Conservation (phyloP, 352 stramenopile species). For the Pythium insidiosum region DNA sequence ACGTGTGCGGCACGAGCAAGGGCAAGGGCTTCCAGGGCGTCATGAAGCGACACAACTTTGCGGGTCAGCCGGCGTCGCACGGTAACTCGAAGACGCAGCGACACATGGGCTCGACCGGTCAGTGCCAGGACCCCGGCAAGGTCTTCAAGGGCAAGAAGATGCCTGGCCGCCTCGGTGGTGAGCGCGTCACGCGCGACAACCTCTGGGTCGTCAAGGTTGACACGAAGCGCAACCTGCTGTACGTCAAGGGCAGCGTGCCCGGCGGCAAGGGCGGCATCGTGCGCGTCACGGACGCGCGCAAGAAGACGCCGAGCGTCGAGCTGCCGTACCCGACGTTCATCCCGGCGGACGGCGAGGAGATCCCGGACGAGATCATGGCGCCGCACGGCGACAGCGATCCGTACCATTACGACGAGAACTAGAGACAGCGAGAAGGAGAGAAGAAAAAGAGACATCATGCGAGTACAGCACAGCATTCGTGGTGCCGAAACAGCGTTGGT, state of each 20-base stretch:
- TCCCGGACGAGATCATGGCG: constrained; percentile 68
- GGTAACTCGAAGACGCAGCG: constrained; percentile 97
- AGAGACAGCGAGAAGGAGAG: no score
- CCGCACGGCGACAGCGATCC: constrained; percentile 68
- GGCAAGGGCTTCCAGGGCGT: constrained; percentile 90
- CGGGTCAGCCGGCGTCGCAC: constrained; percentile 94
- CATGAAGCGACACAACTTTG: constrained; percentile 99
- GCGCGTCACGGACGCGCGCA: constrained; percentile 79
- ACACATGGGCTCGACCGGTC: constrained; percentile 94
- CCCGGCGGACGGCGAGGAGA: constrained; percentile 24
- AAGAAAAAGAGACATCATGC: no score
- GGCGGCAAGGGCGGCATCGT: constrained; percentile 86
- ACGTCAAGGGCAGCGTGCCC: constrained; percentile 90
- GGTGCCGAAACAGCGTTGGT: no score
- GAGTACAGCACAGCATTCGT: no score
- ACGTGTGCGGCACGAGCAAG: constrained; percentile 93
- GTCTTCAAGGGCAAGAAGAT: constrained; percentile 99
- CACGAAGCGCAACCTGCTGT: constrained; percentile 89
- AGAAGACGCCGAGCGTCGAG: constrained; percentile 58
- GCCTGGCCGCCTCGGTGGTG: constrained; percentile 94
- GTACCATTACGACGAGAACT: constrained; percentile 76
- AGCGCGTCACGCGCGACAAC: constrained; percentile 95
- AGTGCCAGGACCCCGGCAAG: constrained; percentile 96
- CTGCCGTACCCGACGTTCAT: constrained; percentile 84
- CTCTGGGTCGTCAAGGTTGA: constrained; percentile 92